A percentile compares a stretch with the other conserved stretches of the same genome.
These are phyloP conservation scores for Apiotrichum sp. DNA, from an alignment of 1,284 basidiomycete genomes.

Conservation along the genomic window DNA sequence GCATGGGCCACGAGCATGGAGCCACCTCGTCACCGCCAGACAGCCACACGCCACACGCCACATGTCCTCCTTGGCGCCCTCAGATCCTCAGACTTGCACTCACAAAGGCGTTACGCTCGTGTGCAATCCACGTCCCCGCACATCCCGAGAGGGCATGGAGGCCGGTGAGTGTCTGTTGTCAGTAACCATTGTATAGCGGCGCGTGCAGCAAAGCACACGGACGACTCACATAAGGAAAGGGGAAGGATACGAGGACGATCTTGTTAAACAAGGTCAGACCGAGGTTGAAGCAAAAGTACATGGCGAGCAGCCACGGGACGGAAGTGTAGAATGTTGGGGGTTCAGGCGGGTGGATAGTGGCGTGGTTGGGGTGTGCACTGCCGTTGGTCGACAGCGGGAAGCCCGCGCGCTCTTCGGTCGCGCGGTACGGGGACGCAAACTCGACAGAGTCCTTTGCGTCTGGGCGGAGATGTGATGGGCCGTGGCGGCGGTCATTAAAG, in stretches of 20 bases:
- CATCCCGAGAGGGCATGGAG: slow-evolving; percentile 76
- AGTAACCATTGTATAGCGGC: not conserved
- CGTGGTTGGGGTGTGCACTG: not conserved
- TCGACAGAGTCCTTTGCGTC: slow-evolving; percentile 7
- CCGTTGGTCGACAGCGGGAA: slow-evolving; percentile 7
- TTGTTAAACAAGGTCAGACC: slow-evolving; percentile 89
- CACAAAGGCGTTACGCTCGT: slow-evolving; percentile 57
- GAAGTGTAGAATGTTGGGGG: slow-evolving; percentile 25
- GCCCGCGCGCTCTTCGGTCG: not conserved
- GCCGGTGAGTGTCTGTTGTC: slow-evolving; percentile 64
- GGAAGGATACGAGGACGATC: slow-evolving; percentile 75
- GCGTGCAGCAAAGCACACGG: not conserved
- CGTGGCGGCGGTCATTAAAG: not conserved
- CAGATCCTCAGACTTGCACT: slow-evolving; percentile 17
- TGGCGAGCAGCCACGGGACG: slow-evolving; percentile 57
- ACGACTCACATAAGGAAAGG: slow-evolving; percentile 67
- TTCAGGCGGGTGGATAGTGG: not conserved
- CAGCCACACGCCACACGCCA: not conserved
- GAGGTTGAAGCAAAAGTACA: slow-evolving; percentile 86
- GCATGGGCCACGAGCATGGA: too few species aligned
- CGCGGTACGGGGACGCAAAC: slow-evolving; percentile 4
- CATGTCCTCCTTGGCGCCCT: too few species aligned
- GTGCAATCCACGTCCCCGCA: slow-evolving; percentile 66
- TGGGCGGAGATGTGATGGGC: too few species aligned
- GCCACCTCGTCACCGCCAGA: too few species aligned